These are phyloP conservation scores for Sistotremastrum niveocremeum DNA, from an alignment of 768 basidiomycete species.

Conservation along the genomic window DNA sequence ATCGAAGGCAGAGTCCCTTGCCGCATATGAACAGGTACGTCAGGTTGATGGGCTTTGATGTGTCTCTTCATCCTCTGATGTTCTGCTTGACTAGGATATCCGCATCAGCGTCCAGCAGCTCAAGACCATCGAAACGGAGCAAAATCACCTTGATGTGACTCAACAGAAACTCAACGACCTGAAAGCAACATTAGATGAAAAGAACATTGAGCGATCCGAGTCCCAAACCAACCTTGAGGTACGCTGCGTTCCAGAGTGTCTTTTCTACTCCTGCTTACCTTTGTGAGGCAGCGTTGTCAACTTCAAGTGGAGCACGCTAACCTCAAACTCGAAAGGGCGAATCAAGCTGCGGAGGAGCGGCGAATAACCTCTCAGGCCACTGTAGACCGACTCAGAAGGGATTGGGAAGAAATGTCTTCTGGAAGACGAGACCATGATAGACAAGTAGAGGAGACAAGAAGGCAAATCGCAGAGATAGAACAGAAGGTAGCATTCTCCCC, in stretches of 20 bases:
- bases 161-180: constrained; percentile 58
- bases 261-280: neutral
- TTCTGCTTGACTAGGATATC: constrained; percentile 38
- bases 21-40: constrained; percentile 60
- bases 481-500: constrained; percentile 32
- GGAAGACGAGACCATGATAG: constrained; percentile 70
- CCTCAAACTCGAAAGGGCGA: constrained; percentile 69
- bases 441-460: constrained; percentile 61
- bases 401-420: constrained; percentile 66
- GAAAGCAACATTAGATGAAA: constrained; percentile 54
- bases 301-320: constrained; percentile 71
- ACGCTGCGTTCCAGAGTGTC: constrained; percentile 6
- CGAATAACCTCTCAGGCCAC: constrained; percentile 56
- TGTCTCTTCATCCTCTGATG: neutral
- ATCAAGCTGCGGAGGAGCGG: constrained; percentile 71
- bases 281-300: constrained; percentile 46
- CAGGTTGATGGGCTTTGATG: neutral
- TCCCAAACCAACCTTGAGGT: constrained; percentile 58
- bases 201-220: constrained; percentile 62
- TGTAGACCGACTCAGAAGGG: constrained; percentile 60
- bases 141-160: constrained; percentile 42
- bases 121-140: constrained; percentile 60
- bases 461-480: constrained; percentile 55
- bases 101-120: constrained; percentile 61
- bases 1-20: constrained; percentile 54